Conservation (phyloP, 805 yeast species). For the Schwanniomyces sp. region DNA sequence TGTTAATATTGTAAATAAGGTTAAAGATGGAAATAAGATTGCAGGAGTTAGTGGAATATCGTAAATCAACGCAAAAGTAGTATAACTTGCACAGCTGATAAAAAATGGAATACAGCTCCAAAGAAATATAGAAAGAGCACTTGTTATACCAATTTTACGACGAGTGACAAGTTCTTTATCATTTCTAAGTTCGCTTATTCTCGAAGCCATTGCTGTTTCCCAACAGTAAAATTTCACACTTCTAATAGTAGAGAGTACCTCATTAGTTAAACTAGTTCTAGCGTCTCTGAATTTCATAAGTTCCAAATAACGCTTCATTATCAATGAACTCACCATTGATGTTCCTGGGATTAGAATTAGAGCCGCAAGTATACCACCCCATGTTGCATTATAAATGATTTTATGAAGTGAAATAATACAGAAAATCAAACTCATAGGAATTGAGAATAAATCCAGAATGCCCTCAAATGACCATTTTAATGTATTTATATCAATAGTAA, state of each 20-base stretch:
- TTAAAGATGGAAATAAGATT: slow-evolving; percentile 39
- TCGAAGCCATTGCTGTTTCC: slow-evolving; percentile 39
- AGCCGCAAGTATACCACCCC: slow-evolving; percentile 35
- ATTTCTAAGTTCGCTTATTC: slow-evolving; percentile 32
- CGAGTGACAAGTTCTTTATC: slow-evolving; percentile 29
- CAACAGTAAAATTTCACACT: slow-evolving; percentile 42
- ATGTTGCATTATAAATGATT: slow-evolving; percentile 32
- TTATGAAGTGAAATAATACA: slow-evolving; percentile 32
- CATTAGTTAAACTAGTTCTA: slow-evolving; percentile 36
- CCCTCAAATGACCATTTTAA: slow-evolving; percentile 13
- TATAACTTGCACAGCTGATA: slow-evolving; percentile 32
- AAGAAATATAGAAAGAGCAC: slow-evolving; percentile 29
- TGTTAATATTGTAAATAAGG: slow-evolving; percentile 35
- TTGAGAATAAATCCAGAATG: slow-evolving; percentile 19
- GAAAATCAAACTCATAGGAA: slow-evolving; percentile 23
- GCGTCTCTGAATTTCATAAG: slow-evolving; percentile 36
- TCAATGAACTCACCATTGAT: slow-evolving; percentile 22
- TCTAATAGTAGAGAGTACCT: slow-evolving; percentile 36
- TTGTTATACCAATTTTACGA: slow-evolving; percentile 30
- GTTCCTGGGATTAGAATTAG: slow-evolving; percentile 33
- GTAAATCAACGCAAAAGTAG: slow-evolving; percentile 22
- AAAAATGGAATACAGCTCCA: slow-evolving; percentile 40
- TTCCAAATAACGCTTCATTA: slow-evolving; percentile 21
- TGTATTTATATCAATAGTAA: slow-evolving; percentile 27
- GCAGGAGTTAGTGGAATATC: slow-evolving; percentile 32